phyloP scores from a whole-genome alignment of 2,329 filamentous ascomycete species.

The Scolecobasidium constrictum region DNA sequence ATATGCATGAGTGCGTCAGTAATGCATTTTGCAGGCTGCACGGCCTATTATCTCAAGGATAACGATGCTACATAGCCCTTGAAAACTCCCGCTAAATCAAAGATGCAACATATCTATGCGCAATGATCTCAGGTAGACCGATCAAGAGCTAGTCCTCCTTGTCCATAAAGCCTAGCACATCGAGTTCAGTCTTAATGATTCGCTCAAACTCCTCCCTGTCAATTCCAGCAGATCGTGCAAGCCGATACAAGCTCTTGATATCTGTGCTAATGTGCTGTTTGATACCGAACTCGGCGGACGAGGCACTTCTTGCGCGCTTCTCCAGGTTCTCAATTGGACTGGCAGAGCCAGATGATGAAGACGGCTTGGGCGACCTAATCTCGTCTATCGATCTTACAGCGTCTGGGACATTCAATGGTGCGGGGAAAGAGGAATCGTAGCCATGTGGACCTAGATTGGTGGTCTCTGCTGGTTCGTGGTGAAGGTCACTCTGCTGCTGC shows the following conservation, averaged over 20 bases:
- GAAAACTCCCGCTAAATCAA: neutral
- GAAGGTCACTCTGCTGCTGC: neutral
- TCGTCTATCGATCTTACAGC: neutral
- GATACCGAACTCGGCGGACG: slow-evolving; percentile 59
- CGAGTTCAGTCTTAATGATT: slow-evolving; percentile 60
- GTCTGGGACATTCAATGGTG: neutral
- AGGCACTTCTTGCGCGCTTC: slow-evolving; percentile 42
- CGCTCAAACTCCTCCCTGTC: slow-evolving; percentile 64
- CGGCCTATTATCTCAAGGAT: too few species aligned
- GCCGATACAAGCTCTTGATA: slow-evolving; percentile 63
- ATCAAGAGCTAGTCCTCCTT: slow-evolving; percentile 27
- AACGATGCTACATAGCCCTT: too few species aligned
- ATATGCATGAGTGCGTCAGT: too few species aligned
- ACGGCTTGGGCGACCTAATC: slow-evolving; percentile 23
- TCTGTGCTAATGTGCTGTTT: slow-evolving; percentile 70
- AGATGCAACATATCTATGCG: too few species aligned
- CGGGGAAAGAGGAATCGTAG: slow-evolving; percentile 22
- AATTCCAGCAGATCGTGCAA: slow-evolving; percentile 62
- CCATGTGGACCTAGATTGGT: slow-evolving; percentile 21
- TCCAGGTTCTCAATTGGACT: slow-evolving; percentile 49
- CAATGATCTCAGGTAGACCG: too few species aligned
- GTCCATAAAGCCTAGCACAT: slow-evolving; percentile 59
- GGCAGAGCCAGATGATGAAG: slow-evolving; percentile 37
- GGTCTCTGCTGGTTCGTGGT: slow-evolving; percentile 31
- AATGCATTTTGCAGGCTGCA: too few species aligned